phyloP scores from a whole-genome alignment of 805 yeast species.

The Nakazawaea peltata region DNA sequence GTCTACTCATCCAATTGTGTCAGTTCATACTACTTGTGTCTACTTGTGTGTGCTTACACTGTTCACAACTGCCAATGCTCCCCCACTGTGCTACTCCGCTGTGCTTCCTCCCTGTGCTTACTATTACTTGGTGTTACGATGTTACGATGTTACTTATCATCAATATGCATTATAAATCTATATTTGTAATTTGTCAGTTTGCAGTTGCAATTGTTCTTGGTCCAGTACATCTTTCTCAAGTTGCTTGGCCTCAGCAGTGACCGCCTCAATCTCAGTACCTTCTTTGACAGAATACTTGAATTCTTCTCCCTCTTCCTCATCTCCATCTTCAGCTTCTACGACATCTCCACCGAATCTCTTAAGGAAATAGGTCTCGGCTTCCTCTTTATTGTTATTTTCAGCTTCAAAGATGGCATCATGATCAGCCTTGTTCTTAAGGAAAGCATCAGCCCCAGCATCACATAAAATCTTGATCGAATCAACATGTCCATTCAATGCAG shows the following conservation, averaged over 20 bases:
- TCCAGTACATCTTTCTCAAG: background rate
- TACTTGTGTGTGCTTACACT: no score
- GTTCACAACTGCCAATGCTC: no score
- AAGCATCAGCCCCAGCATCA: constrained; percentile 78
- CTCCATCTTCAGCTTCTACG: constrained; percentile 48
- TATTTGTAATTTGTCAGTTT: no score
- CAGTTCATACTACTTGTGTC: no score
- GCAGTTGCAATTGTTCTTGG: no score
- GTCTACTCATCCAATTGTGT: no score
- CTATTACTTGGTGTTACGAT: no score
- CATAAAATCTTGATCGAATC: constrained; percentile 62
- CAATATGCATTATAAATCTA: no score
- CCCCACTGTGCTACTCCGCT: no score
- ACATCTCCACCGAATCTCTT: constrained; percentile 64
- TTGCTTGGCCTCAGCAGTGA: constrained; percentile 17
- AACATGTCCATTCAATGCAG: constrained; percentile 79
- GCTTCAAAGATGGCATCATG: constrained; percentile 90
- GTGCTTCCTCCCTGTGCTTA: no score
- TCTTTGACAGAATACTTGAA: constrained; percentile 33
- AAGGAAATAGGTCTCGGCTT: constrained; percentile 71
- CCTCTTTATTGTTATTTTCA: constrained; percentile 66
- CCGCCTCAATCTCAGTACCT: constrained; percentile 44
- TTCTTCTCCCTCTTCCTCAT: constrained; percentile 45
- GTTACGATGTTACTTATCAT: no score
- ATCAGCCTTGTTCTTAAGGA: constrained; percentile 60